Evolutionary conservation across 257 asterid species (phyloP), one percentile per base, ranked within the genome.

Genomic region (Ajuga chamaepitys): DNA sequence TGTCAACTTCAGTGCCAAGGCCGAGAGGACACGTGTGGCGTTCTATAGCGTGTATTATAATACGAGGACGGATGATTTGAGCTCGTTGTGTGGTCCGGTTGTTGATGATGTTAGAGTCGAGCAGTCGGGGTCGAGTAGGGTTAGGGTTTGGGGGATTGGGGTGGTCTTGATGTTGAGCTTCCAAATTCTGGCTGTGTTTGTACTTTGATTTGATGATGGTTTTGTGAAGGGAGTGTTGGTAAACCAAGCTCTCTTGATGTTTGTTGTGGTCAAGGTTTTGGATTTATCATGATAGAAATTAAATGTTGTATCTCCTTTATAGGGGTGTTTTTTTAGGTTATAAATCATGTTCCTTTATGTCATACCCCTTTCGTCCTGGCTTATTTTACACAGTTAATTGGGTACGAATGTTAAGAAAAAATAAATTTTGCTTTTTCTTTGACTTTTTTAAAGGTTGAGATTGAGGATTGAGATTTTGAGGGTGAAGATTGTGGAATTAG

Each of bases 21-120:
- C 95, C 0, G 96, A 88, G 21, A 85, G 88, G 74, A 89, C 96
- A 0, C 86, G 97, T 3, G 81, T 88, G 0, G 97, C 96, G 0
- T 93, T 89, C 70, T 93, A 93, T 70, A 93, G 99, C 67, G 61
- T 93, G 10, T 93, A 93, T 66, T 93, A 93, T 84, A 93, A 89
- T 54, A 93, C 97, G 38, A 83, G 99, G 53, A 89, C 79, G 3
- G 96, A 93, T 79, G 99, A 93, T 58, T 70, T 77, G 96, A 93
- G 86, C 79, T 93, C 99, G 13, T 65, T 93, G 67, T 93, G 97
- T 70, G 97, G 99, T 25, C 99, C 99, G 1, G 96, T 93, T 58
- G 86, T 93, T 26, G 99, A 93, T 67, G 97, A 93, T 65, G 85
- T 89, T 26, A 84, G 86, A 75, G 97, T 93, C 38, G 67, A 32